A percentile compares a stretch with the other conserved stretches of the same genome.
phyloP scores from a whole-genome alignment of 129 eudicot species.

The Centella asiatica region DNA sequence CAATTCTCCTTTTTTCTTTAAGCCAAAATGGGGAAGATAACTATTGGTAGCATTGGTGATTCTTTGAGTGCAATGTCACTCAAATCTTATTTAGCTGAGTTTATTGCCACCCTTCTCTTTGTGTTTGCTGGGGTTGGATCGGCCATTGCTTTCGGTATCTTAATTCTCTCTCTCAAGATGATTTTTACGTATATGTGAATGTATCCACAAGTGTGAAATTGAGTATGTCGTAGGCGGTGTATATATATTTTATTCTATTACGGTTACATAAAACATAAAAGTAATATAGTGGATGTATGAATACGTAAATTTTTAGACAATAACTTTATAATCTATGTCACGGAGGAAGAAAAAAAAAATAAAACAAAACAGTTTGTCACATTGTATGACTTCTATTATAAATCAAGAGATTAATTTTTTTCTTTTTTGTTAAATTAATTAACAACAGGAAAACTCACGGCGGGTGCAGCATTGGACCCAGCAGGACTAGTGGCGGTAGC shows the following conservation, averaged over 20 bases:
- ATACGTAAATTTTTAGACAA: too few species aligned
- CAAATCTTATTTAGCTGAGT: constrained; percentile 19
- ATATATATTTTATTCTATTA: too few species aligned
- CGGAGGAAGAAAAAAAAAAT: too few species aligned
- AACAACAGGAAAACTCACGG: constrained; percentile 34
- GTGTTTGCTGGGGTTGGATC: constrained; percentile 20
- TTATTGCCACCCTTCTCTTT: constrained; percentile 19
- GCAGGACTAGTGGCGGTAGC: constrained; percentile 61
- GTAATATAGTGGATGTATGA: too few species aligned
- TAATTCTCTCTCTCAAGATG: not conserved
- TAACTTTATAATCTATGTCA: too few species aligned
- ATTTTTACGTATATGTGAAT: not conserved
- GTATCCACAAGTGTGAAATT: not conserved
- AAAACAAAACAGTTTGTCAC: too few species aligned
- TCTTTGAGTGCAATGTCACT: constrained; percentile 11
- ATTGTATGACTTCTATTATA: too few species aligned
- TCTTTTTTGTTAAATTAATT: not conserved
- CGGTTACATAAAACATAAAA: too few species aligned
- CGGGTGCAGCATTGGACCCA: constrained; percentile 49
- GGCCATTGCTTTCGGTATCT: constrained; percentile 10
- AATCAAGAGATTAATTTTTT: not conserved
- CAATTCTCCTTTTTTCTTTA: not conserved
- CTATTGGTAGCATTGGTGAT: constrained; percentile 16
- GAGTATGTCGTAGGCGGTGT: too few species aligned
- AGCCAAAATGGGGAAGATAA: constrained; percentile 13